Evolutionary conservation across 495 filamentous ascomycete genomes (phyloP).

Genomic region (Chaetomidium leptoderma): DNA sequence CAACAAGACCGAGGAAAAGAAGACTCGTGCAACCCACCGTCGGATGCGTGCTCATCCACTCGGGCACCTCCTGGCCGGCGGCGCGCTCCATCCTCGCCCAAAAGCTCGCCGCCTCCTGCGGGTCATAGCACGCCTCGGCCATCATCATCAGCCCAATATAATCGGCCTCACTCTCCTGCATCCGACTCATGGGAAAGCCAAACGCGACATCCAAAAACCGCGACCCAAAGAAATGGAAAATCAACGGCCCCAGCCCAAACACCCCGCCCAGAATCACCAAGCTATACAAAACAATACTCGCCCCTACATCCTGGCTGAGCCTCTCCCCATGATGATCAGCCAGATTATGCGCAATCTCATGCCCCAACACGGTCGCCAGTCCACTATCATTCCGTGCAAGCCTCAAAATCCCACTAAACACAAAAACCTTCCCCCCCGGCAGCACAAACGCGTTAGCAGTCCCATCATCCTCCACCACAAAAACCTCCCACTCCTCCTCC

Average conservation of each 20-base stretch:
- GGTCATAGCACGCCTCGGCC: conserved; percentile 61
- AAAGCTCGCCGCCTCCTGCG: conserved; percentile 63
- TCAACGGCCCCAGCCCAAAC: conserved; percentile 40
- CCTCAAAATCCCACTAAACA: conserved; percentile 77
- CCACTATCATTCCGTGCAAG: conserved; percentile 68
- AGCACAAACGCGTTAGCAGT: conserved; percentile 80
- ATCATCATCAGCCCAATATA: conserved; percentile 78
- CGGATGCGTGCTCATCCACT: conserved; percentile 85
- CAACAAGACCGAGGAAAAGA: too few species aligned
- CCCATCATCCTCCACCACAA: conserved; percentile 68
- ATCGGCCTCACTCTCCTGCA: conserved; percentile 67
- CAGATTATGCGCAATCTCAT: conserved; percentile 92
- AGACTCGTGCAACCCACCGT: conserved; percentile 47
- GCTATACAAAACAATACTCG: conserved; percentile 50
- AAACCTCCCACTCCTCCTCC: conserved; percentile 70
- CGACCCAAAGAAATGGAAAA: conserved; percentile 39
- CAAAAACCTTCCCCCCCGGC: conserved; percentile 91
- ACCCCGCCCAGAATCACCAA: conserved; percentile 51
- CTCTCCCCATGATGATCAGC: conserved; percentile 76
- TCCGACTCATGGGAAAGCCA: conserved; percentile 64
- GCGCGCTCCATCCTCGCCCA: conserved; percentile 72
- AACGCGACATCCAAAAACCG: conserved; percentile 59
- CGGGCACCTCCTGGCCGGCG: conserved; percentile 56
- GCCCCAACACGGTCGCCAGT: conserved; percentile 78
- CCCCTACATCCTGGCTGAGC: conserved; percentile 59